Evolutionary conservation across 768 basidiomycete species (phyloP).

Genomic region (Boletus rufocinnamomeus): DNA sequence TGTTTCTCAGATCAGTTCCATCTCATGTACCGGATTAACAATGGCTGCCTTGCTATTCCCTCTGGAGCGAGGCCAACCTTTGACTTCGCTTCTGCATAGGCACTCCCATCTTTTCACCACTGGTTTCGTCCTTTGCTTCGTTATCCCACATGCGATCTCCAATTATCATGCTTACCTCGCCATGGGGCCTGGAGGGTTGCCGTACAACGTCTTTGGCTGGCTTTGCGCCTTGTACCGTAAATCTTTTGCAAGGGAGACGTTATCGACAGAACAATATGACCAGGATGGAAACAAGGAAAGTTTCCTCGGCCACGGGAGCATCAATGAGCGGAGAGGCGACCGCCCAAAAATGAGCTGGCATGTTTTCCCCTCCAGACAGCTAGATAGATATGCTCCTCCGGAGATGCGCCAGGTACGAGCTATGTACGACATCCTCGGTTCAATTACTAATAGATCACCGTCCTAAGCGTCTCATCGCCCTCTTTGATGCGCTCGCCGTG

Average conservation of each 20-base stretch:
- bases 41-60: background rate
- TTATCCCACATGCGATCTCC: background rate
- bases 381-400: background rate
- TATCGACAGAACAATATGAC: slow-evolving; percentile 4
- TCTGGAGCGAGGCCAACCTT: background rate
- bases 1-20: background rate
- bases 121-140: background rate
- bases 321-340: slow-evolving; percentile 7
- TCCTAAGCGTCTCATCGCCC: slow-evolving; percentile 1
- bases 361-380: slow-evolving; percentile 9
- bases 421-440: background rate
- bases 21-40: background rate
- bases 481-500: background rate
- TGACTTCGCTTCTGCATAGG: background rate
- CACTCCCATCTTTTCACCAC: background rate
- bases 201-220: background rate
- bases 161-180: slow-evolving; percentile 3
- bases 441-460: background rate
- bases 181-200: background rate
- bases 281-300: background rate
- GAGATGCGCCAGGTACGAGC: background rate
- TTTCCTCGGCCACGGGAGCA: background rate
- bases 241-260: background rate
- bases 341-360: slow-evolving; percentile 7
- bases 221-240: background rate